Percentiles rank a stretch among this genome's conserved stretches.
Evolutionary conservation across 2,329 filamentous ascomycete genomes (phyloP).

Genomic region (Stagonosporopsis tanaceti): DNA sequence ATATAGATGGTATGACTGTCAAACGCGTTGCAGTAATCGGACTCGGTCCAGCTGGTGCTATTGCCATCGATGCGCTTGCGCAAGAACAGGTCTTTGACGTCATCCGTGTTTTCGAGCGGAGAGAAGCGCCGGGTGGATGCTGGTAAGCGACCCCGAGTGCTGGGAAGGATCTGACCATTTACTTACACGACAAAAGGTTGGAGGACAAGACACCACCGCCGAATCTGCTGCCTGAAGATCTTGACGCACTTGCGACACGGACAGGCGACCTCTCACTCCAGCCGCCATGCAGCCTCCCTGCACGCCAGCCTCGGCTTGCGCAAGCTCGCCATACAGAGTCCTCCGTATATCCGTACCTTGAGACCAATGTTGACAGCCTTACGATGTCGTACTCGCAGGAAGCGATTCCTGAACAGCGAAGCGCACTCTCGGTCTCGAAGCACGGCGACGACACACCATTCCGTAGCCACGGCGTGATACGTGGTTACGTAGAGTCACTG

Average conservation of each 20-base stretch:
- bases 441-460: conserved; percentile 69
- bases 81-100: conserved; percentile 66
- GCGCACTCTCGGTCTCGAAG: conserved; percentile 50
- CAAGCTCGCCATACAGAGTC: conserved; percentile 38
- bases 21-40: conserved; percentile 66
- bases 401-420: conserved; percentile 58
- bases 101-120: conserved; percentile 69
- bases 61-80: conserved; percentile 66
- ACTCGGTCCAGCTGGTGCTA: conserved; percentile 67
- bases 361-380: conserved; percentile 68
- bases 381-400: conserved; percentile 70
- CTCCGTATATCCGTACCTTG: conserved; percentile 66
- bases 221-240: conserved; percentile 28
- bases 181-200: conserved; percentile 26
- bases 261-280: conserved; percentile 28
- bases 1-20: conserved; percentile 17
- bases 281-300: conserved; percentile 31
- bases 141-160: conserved; percentile 57
- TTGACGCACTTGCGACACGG: conserved; percentile 30
- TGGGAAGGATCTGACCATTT: not conserved
- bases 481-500: conserved; percentile 62
- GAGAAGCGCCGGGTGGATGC: conserved; percentile 66
- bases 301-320: conserved; percentile 22
- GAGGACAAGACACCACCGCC: conserved; percentile 32
- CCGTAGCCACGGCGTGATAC: conserved; percentile 66